Evolutionary conservation across 2,329 filamentous ascomycete genomes (phyloP).

Genomic region (Penicillium sp.): DNA sequence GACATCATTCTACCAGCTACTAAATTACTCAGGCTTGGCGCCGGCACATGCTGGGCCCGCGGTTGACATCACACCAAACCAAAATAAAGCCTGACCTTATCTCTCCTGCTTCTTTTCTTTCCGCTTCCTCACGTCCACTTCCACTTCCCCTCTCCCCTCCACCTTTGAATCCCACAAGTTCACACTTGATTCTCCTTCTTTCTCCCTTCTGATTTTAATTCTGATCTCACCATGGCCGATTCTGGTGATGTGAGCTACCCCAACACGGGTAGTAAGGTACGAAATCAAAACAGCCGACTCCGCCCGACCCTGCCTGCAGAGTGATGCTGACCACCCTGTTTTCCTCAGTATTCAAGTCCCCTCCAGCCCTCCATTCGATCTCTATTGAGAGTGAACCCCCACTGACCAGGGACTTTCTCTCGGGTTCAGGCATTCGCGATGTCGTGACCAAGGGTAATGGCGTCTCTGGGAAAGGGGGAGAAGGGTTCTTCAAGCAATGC

Average conservation of each 20-base stretch:
- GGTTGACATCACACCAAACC: slow-evolving; percentile 29
- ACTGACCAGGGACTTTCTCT: slow-evolving; percentile 20
- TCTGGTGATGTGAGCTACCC: slow-evolving; percentile 44
- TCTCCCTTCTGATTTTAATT: slow-evolving; percentile 11
- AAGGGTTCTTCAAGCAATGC: slow-evolving; percentile 2
- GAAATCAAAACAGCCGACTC: slow-evolving; percentile 10
- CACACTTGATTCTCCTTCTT: slow-evolving; percentile 4
- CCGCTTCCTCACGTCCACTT: slow-evolving; percentile 8
- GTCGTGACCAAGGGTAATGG: slow-evolving; percentile 30
- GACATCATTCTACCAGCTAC: background rate
- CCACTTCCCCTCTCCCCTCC: background rate
- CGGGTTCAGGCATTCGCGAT: slow-evolving; percentile 29
- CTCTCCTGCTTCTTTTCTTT: slow-evolving; percentile 17
- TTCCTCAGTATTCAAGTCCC: slow-evolving; percentile 18
- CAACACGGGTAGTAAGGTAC: slow-evolving; percentile 46
- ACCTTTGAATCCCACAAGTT: background rate
- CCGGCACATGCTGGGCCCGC: slow-evolving; percentile 23
- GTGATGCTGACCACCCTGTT: slow-evolving; percentile 16
- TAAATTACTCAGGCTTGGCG: slow-evolving; percentile 19
- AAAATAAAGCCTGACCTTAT: slow-evolving; percentile 13
- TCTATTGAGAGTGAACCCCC: slow-evolving; percentile 11
- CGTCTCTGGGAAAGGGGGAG: background rate
- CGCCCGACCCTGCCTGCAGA: slow-evolving; percentile 5
- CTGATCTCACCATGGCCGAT: slow-evolving; percentile 35
- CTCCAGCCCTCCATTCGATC: background rate